phyloP scores from a whole-genome alignment of 129 eudicot species.

The sunflower (Helianthus annuus) region DNA sequence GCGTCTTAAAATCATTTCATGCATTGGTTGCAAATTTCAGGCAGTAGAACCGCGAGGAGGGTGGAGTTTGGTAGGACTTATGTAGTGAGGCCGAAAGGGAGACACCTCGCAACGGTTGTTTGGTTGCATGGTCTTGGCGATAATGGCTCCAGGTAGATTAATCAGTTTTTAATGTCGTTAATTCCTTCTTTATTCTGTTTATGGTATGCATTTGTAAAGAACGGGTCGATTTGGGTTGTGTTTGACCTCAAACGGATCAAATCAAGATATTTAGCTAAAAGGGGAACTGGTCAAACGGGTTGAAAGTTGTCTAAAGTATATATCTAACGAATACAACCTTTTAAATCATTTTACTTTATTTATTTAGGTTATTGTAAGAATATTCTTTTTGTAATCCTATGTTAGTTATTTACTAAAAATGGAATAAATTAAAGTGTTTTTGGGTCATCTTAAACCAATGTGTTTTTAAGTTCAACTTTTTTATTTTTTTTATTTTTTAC shows the following conservation, averaged over 20 bases:
- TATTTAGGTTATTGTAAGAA: too few relatives aligned
- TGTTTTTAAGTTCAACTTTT: not conserved
- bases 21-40: constrained; percentile 37
- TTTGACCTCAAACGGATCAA: not conserved
- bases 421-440: too few relatives aligned
- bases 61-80: constrained; percentile 95
- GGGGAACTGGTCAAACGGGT: not conserved
- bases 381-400: not conserved
- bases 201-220: not conserved
- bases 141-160: constrained; percentile 86
- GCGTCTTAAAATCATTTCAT: not conserved
- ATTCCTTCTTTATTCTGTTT: not conserved
- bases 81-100: constrained; percentile 97
- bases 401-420: not conserved
- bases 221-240: not conserved
- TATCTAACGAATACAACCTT: not conserved
- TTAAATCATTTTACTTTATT: too few relatives aligned
- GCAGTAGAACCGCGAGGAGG: constrained; percentile 64
- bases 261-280: not conserved
- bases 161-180: not conserved
- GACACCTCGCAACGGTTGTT: constrained; percentile 92
- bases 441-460: too few relatives aligned
- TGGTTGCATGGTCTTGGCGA: constrained; percentile 99
- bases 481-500: not conserved
- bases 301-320: not conserved